Evolutionary conservation across 768 basidiomycete genomes (phyloP).

Genomic region (Galerina sulciceps): DNA sequence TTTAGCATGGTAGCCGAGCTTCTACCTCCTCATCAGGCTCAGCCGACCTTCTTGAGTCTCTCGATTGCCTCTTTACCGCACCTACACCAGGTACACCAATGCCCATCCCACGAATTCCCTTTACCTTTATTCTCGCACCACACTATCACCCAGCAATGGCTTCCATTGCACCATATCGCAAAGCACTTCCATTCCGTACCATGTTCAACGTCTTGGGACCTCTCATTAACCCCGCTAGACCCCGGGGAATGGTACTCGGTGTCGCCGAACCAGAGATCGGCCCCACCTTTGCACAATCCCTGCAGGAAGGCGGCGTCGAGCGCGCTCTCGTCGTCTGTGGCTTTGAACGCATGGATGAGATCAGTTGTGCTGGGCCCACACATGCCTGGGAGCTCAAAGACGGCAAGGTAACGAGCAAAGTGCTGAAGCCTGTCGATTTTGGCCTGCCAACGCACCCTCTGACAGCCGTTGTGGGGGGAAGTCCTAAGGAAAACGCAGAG

Average conservation of each 20-base stretch:
- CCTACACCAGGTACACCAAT: conserved; percentile 62
- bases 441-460: conserved; percentile 78
- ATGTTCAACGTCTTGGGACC: conserved; percentile 97
- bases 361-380: conserved; percentile 92
- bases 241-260: conserved; percentile 89
- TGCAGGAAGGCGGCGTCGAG: conserved; percentile 74
- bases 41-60: conserved; percentile 86
- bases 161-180: conserved; percentile 81
- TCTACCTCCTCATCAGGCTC: conserved; percentile 95
- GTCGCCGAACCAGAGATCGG: conserved; percentile 86
- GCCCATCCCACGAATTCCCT: conserved; percentile 70
- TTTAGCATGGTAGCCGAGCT: conserved; percentile 86
- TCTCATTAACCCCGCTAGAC: conserved; percentile 88
- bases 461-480: conserved; percentile 68
- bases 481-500: conserved; percentile 80
- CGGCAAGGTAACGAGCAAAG: conserved; percentile 63
- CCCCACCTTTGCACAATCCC: conserved; percentile 74
- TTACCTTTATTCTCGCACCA: conserved; percentile 92
- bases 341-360: conserved; percentile 90
- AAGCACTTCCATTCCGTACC: conserved; percentile 89
- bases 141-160: conserved; percentile 92
- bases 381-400: conserved; percentile 77
- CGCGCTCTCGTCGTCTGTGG: conserved; percentile 95
- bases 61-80: conserved; percentile 76
- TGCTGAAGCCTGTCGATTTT: conserved; percentile 75